Percentiles rank a stretch among this genome's conserved stretches.
These are phyloP conservation scores for Tilletia indica DNA, from an alignment of 1,284 basidiomycete genomes.

Conservation along the genomic window DNA sequence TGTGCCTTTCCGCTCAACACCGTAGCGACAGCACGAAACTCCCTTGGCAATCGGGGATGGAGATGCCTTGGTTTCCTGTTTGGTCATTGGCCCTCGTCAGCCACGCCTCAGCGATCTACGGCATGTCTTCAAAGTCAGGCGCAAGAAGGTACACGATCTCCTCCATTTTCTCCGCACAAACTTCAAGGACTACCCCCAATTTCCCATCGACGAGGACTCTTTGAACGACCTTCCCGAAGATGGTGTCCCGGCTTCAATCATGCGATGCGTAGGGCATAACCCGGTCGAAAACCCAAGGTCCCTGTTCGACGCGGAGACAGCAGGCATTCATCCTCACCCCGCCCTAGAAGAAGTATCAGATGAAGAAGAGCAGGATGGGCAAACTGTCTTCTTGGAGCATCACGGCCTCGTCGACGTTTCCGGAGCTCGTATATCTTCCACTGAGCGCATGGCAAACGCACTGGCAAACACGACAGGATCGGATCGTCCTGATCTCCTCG, in stretches of 20 bases:
- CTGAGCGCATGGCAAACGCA: background rate
- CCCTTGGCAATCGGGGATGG: background rate
- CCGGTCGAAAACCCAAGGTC: background rate
- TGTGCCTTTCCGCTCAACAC: background rate
- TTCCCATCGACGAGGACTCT: background rate
- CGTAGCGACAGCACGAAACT: background rate
- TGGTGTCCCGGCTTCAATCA: background rate
- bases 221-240: background rate
- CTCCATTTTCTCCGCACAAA: background rate
- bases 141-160: background rate
- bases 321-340: background rate
- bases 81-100: background rate
- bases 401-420: background rate
- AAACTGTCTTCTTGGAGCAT: background rate
- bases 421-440: background rate
- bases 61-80: background rate
- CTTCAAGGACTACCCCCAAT: background rate
- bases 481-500: background rate
- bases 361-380: background rate
- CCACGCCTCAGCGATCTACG: background rate
- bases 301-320: background rate
- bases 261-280: background rate
- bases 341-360: background rate
- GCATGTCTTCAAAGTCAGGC: background rate
- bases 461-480: background rate